Evolutionary conservation across 2,329 filamentous ascomycete genomes (phyloP), one percentile per base, ranked within the genome.

Genomic region (Fusarium musae): DNA sequence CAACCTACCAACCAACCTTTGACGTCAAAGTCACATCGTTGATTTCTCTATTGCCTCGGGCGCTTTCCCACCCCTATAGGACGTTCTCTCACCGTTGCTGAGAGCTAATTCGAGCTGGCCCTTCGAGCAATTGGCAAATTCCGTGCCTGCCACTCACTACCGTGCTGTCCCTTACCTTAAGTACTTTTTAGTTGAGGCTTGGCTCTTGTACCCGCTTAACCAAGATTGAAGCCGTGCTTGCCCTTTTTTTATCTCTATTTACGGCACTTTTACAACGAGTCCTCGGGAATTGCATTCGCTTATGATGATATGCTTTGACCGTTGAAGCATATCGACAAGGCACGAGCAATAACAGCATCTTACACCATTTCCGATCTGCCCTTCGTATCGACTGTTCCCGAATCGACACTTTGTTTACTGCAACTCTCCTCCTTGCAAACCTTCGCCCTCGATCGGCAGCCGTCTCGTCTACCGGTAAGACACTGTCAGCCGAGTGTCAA

Each of bases 201-300:
- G 64, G 64, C 64, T 63, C 47, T 47, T 53, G 40, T 40, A 65
- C 60, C 32, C 39, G 40, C 50, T 37, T 58, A 57, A 32, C 56
- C 66, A 60, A 66, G 60, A 63, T 46, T 47, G 63, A 54, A 43
- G 50, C 59, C 54, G 49, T 70, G 63, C 49, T 58, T 70, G 54
- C 26, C 60, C 49, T 42, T 36, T 56, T 62, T 44, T 30, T 17
- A 66, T 30, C 40, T 47, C 32, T 44, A 44, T 50, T 69, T 19
- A 74, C 66, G 63, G 69, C 62, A 70, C 59, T 53, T 53, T 66
- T n/a, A 37, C 52, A 32, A 59, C 42, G 17, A 52, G 50, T 65
- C 19, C 43, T 58, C 50, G 58, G 66, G 49, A 69, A 57, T 50
- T 58, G 43, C 16, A 47, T 23, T 61, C 42, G 32, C 57, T 43